Percentiles rank a stretch among this genome's conserved stretches.
Evolutionary conservation across 1,139 yeast species (phyloP).

Genomic region (Entelexis sorbosivorans): DNA sequence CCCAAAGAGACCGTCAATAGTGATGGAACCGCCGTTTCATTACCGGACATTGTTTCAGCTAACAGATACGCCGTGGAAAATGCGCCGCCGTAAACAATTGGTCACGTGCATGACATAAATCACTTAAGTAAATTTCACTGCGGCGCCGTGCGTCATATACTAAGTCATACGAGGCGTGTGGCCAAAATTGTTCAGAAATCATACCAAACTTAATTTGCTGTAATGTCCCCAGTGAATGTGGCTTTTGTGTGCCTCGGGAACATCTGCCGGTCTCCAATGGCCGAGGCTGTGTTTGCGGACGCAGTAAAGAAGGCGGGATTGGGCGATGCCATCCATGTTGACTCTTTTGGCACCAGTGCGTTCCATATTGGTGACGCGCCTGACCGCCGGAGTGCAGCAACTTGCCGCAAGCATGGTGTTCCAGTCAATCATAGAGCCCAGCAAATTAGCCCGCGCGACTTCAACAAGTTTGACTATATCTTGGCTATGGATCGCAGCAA

Average conservation of each 20-base stretch:
- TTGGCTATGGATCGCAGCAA: constrained; percentile 73
- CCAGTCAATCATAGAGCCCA: constrained; percentile 70
- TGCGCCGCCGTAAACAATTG: no score
- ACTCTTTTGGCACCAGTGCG: constrained; percentile 82
- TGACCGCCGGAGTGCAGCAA: constrained; percentile 58
- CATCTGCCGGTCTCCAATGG: constrained; percentile 97
- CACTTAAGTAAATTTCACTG: no score
- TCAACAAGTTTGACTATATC: constrained; percentile 63
- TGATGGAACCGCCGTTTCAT: no score
- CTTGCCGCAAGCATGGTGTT: constrained; percentile 62
- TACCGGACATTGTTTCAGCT: no score
- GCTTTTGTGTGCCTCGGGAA: constrained; percentile 91
- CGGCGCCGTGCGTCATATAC: no score
- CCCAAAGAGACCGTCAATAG: no score
- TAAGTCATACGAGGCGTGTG: no score
- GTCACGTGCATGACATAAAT: no score
- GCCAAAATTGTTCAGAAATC: no score
- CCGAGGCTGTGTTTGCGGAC: constrained; percentile 79
- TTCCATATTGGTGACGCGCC: constrained; percentile 78
- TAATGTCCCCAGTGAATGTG: constrained; percentile 38
- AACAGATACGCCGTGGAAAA: no score
- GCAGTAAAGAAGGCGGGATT: constrained; percentile 44
- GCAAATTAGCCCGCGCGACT: constrained; percentile 49
- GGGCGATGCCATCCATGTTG: constrained; percentile 43
- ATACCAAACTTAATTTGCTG: no score